Base-by-base conservation (phyloP, 768 basidiomycete species). In the Leucosporidium yakuticum region DNA sequence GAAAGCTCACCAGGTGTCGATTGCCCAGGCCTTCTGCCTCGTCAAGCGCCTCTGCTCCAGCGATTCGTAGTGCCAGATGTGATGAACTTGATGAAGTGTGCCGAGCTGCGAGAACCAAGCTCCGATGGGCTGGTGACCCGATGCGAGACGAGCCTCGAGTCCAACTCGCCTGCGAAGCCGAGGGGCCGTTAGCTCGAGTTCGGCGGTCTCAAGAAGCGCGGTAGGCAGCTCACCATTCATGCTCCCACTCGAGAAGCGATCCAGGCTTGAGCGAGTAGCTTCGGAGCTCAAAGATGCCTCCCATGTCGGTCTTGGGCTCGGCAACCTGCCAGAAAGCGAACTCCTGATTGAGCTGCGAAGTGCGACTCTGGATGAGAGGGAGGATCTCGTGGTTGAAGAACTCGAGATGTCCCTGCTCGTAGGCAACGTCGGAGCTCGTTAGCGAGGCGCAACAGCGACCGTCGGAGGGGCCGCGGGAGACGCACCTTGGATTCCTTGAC, bases 11-110 rank as follows among this genome's bases (percentile, higher is more conserved):
- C 95, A 99, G 7, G 91, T 92, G 69, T 94, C 91, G 73, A 91
- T 83, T 75, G 90, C 85, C 95, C 95, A 99, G 29, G 93, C 92
- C 77, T 87, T 85, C 79, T 95, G 90, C 51, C 95, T 84, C 53
- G 82, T 86, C 72, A 89, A 86, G 79, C 92, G 95, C 68, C 95
- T 64, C 15, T 68, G 23, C 56, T 68, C 69, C 47, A 83, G 87
- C 77, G 75, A 91, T 90, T 87, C 87, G 77, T 95, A 95, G 80
- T 97, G 94, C 95, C 95, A 98, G 80, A 97, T 85, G 80, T 97
- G 95, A 55, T 97, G 90, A 12, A 96, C 95, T 67, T 81, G 79
- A 73, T 83, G 82, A 15, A 83, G 73, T 36, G 76, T 74, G 7
- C 79, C 78, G 25, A 79, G 77, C 66, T 81, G 80, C 63, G 89